These are phyloP conservation scores for Trichoderma asperellum DNA, from an alignment of 2,329 filamentous ascomycete species.

Conservation along the genomic window DNA sequence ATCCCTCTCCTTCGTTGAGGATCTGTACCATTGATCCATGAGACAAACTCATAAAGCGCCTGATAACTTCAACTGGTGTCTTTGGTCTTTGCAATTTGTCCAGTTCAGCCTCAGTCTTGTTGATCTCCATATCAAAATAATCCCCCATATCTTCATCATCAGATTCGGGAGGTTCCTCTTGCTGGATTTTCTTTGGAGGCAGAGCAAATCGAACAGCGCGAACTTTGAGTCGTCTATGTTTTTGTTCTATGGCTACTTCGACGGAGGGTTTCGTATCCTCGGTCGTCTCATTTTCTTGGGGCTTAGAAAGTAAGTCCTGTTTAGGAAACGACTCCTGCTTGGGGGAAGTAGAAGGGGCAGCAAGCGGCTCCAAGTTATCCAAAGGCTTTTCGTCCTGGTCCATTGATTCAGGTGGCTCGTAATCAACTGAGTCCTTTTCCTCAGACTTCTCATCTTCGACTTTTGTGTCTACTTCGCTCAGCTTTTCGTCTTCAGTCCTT, in stretches of 20 bases:
- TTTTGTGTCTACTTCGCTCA: slow-evolving; percentile 50
- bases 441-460: slow-evolving; percentile 45
- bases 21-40: slow-evolving; percentile 55
- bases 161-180: slow-evolving; percentile 49
- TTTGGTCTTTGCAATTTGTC: slow-evolving; percentile 50
- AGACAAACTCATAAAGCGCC: slow-evolving; percentile 52
- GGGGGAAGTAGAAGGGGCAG: not conserved
- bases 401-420: slow-evolving; percentile 30
- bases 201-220: slow-evolving; percentile 46
- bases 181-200: slow-evolving; percentile 43
- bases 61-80: slow-evolving; percentile 47
- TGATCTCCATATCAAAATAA: slow-evolving; percentile 58
- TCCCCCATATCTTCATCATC: slow-evolving; percentile 64
- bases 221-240: slow-evolving; percentile 39
- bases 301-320: slow-evolving; percentile 2
- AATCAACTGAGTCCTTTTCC: not conserved
- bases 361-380: not conserved
- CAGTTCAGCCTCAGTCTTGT: slow-evolving; percentile 55
- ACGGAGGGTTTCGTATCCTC: not conserved
- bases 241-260: slow-evolving; percentile 30
- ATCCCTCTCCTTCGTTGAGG: slow-evolving; percentile 49
- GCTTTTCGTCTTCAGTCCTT: slow-evolving; percentile 47
- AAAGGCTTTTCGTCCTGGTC: slow-evolving; percentile 6
- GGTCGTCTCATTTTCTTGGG: not conserved
- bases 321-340: slow-evolving; percentile 2